Percentiles rank a stretch among this genome's conserved stretches.
phyloP scores from a whole-genome alignment of 75 land plant species.

The Pseudotsuga menziesii region DNA sequence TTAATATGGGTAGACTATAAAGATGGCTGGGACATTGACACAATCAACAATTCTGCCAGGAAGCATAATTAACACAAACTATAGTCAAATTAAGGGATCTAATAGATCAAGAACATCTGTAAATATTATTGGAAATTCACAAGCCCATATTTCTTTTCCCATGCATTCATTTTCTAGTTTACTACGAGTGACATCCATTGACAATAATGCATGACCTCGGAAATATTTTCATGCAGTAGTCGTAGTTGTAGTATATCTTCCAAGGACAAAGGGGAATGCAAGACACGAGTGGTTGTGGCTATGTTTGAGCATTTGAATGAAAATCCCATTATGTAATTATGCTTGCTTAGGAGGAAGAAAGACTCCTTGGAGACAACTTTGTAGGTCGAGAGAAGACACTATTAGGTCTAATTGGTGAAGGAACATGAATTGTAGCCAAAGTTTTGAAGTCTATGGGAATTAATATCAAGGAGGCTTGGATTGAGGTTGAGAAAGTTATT shows the following conservation, averaged over 20 bases:
- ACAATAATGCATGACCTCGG: not conserved
- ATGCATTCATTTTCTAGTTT: slow-evolving; percentile 10
- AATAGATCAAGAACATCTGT: no score
- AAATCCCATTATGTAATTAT: slow-evolving; percentile 52
- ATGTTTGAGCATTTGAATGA: slow-evolving; percentile 53
- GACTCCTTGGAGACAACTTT: slow-evolving; percentile 44
- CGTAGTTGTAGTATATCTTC: slow-evolving; percentile 1
- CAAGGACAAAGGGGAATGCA: slow-evolving; percentile 9
- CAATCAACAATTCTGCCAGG: slow-evolving; percentile 16
- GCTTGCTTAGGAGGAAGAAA: slow-evolving; percentile 47
- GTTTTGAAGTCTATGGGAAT: slow-evolving; percentile 52
- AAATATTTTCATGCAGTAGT: not conserved
- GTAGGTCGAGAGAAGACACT: slow-evolving; percentile 50
- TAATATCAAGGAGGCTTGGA: slow-evolving; percentile 46
- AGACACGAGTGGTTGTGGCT: slow-evolving; percentile 28
- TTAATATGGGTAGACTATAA: not conserved
- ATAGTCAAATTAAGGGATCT: no score
- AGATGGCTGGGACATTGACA: slow-evolving; percentile 16
- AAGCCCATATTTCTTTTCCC: no score
- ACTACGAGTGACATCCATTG: not conserved
- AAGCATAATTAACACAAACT: no score
- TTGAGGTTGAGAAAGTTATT: slow-evolving; percentile 53
- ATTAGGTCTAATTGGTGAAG: slow-evolving; percentile 54
- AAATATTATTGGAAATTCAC: no score
- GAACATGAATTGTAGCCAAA: slow-evolving; percentile 53